Evolutionary conservation across 2,329 filamentous ascomycete genomes (phyloP), one percentile per base, ranked within the genome.

Genomic region (Diaporthe eres): DNA sequence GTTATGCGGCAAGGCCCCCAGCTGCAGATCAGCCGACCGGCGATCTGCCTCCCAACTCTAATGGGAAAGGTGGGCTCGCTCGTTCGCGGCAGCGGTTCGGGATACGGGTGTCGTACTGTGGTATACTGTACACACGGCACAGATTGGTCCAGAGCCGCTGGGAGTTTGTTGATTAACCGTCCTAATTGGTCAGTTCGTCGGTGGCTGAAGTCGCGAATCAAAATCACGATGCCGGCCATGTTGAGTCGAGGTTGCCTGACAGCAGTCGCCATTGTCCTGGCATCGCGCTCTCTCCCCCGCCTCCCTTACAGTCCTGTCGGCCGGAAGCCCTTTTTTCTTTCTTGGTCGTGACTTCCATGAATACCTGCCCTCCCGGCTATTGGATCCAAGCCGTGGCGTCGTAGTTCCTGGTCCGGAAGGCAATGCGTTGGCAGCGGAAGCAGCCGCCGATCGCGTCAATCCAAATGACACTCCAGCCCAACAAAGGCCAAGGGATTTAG

Each of bases 11-110:
- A 76, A 73, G 65, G 47, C 72, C 57, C 75, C 75, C 75, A 76
- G 74, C 61, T 77, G 76, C 76, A 77, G 76, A 77, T 77, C 76
- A 77, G 57, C 76, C 76, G 74, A 77, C 74, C 71, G 74, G 61
- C 76, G 76, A 77, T 77, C 76, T 77, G 74, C 57, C 71, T 76
- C 57, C 74, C 65, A 74, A 74, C 65, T 75, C 71, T 73, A 77
- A 75, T 67, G 55, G 76, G 76, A 75, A 77, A 71, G 63, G 76
- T 63, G 68, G 53, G 53, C 60, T 73, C 34, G 72, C n/a, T 55
- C 13, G 61, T 47, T 75, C 67, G 68, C 73, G 73, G 47, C 68
- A 72, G 68, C 68, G 73, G 73, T 73, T 63, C 49, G 74, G 75
- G 44, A 63, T 19, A 61, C 71, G 55, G 47, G 19, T 55, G 34